Evolutionary conservation across 2,329 filamentous ascomycete species (phyloP).

Genomic region (Penicillium brasilianum): DNA sequence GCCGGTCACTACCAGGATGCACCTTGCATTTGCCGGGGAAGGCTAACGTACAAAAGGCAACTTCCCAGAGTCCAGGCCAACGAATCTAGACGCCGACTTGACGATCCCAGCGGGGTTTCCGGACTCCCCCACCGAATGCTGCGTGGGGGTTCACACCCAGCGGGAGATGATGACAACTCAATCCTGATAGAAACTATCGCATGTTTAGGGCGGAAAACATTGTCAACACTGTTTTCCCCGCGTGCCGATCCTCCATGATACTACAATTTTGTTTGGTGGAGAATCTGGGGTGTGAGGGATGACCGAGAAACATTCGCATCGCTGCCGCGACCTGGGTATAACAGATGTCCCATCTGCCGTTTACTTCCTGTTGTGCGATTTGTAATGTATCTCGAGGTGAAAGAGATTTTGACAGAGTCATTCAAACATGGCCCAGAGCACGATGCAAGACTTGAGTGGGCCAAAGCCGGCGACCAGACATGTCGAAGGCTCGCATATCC

Average conservation of each 20-base stretch:
- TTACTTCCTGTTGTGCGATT: no score
- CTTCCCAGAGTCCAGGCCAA: not conserved
- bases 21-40: not conserved
- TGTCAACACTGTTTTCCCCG: not conserved
- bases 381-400: no score
- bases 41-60: slow-evolving; percentile 1
- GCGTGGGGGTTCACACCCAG: slow-evolving; percentile 11
- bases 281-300: slow-evolving; percentile 8
- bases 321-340: not conserved
- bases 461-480: slow-evolving; percentile 10
- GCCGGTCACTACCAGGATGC: not conserved
- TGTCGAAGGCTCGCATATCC: slow-evolving; percentile 5
- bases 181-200: not conserved
- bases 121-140: not conserved
- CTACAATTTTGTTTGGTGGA: slow-evolving; percentile 3
- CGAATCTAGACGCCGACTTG: not conserved
- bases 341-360: not conserved
- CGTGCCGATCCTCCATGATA: not conserved
- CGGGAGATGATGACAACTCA: not conserved
- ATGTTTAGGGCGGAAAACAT: not conserved
- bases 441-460: not conserved
- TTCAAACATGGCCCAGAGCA: not conserved
- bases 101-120: not conserved
- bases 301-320: not conserved
- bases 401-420: not conserved